Evolutionary conservation across 148 eudicot genomes (phyloP).

Genomic region (Cornus controversa): DNA sequence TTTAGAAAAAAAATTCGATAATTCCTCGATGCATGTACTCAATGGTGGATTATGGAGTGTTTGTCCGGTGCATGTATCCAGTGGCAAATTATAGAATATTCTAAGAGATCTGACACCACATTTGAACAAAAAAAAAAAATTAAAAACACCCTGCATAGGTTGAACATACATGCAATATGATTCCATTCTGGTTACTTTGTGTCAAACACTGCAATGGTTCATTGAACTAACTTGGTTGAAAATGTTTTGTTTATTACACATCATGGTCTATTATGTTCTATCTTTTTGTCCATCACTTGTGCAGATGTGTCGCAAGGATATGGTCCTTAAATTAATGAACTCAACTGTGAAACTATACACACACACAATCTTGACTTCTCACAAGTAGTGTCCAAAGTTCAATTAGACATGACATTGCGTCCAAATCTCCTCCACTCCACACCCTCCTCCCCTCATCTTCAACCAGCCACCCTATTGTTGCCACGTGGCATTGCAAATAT

Average conservation of each 20-base stretch:
- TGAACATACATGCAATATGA: no score
- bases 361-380: neutral
- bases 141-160: no score
- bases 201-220: neutral
- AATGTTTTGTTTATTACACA: no score
- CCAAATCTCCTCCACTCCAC: constrained; percentile 27
- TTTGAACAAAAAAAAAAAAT: no score
- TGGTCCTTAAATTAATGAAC: neutral
- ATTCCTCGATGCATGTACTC: no score
- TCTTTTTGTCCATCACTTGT: neutral
- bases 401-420: neutral
- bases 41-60: no score
- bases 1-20: no score
- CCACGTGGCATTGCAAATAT: constrained; percentile 68
- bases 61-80: no score
- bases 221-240: neutral
- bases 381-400: neutral
- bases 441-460: constrained; percentile 57
- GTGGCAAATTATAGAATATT: no score
- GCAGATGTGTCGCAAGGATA: neutral
- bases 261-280: neutral
- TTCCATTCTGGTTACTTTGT: no score
- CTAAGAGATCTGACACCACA: no score
- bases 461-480: constrained; percentile 33
- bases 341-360: neutral